These are phyloP conservation scores for Moricandia arvensis DNA, from an alignment of 345 rosid species.

Conservation along the genomic window DNA sequence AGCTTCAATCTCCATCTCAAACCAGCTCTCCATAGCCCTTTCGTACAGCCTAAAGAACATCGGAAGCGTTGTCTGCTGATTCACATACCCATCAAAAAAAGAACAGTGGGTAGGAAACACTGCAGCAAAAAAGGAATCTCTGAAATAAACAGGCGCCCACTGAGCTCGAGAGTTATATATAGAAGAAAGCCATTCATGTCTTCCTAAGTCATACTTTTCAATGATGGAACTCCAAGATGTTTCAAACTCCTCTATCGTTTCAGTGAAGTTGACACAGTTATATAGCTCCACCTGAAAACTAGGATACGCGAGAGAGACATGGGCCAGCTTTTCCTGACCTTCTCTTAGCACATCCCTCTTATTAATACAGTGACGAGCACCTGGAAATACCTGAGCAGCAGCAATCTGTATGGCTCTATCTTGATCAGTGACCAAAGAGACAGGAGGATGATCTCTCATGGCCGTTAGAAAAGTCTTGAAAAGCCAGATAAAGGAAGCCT, in stretches of 20 bases:
- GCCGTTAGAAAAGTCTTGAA: conserved; percentile 88
- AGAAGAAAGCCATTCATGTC: conserved; percentile 85
- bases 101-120: conserved; percentile 69
- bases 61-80: conserved; percentile 82
- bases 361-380: conserved; percentile 77
- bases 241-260: conserved; percentile 94
- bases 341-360: conserved; percentile 91
- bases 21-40: conserved; percentile 83
- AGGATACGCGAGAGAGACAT: conserved; percentile 66
- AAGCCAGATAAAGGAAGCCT: conserved; percentile 83
- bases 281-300: conserved; percentile 77
- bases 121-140: conserved; percentile 83
- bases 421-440: conserved; percentile 76
- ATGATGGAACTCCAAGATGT: conserved; percentile 73
- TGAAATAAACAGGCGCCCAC: conserved; percentile 89
- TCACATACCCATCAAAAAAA: conserved; percentile 86
- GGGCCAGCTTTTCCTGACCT: conserved; percentile 89
- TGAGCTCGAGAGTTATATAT: conserved; percentile 75
- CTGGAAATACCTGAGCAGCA: conserved; percentile 77
- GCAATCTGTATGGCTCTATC: conserved; percentile 80
- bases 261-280: conserved; percentile 87
- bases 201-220: conserved; percentile 77
- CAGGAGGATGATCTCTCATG: conserved; percentile 73
- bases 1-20: conserved; percentile 83
- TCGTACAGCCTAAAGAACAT: conserved; percentile 95